Conservation (phyloP, 495 filamentous ascomycete genomes). For the Aspergillus affinis region DNA sequence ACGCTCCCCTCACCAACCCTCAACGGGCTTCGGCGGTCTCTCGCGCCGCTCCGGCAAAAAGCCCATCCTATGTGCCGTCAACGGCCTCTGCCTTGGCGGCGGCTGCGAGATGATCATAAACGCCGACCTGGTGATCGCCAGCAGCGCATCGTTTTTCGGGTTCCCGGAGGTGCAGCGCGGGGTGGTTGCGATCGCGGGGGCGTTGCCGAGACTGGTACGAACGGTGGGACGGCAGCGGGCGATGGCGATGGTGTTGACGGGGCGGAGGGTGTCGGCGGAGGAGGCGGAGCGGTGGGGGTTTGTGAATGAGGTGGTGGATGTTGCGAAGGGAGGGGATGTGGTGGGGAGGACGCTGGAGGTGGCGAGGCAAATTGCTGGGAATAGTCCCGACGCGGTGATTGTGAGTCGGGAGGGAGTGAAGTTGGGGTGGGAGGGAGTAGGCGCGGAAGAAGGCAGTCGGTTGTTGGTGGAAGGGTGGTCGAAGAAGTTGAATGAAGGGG, state of each 20-base stretch:
- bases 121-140: constrained; percentile 66
- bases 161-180: constrained; percentile 73
- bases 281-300: constrained; percentile 70
- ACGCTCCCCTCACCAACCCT: constrained; percentile 5
- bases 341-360: constrained; percentile 55
- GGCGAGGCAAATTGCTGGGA: constrained; percentile 41
- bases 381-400: constrained; percentile 75
- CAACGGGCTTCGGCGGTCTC: constrained; percentile 41
- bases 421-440: constrained; percentile 67
- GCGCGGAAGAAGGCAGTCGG: constrained; percentile 64
- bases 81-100: constrained; percentile 72
- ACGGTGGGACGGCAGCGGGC: constrained; percentile 69
- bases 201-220: constrained; percentile 66
- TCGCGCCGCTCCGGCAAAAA: constrained; percentile 49
- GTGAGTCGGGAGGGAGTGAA: constrained; percentile 68
- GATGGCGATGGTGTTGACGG: constrained; percentile 72
- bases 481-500: constrained; percentile 60
- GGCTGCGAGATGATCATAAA: constrained; percentile 76
- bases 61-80: constrained; percentile 74
- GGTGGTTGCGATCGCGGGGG: constrained; percentile 70
- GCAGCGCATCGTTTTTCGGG: constrained; percentile 52
- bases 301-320: constrained; percentile 58
- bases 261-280: constrained; percentile 53
- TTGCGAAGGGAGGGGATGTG: constrained; percentile 49
- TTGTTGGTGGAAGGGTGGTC: constrained; percentile 59